Conservation (phyloP, 208 protist species). For the Trypanosoma grayi region DNA sequence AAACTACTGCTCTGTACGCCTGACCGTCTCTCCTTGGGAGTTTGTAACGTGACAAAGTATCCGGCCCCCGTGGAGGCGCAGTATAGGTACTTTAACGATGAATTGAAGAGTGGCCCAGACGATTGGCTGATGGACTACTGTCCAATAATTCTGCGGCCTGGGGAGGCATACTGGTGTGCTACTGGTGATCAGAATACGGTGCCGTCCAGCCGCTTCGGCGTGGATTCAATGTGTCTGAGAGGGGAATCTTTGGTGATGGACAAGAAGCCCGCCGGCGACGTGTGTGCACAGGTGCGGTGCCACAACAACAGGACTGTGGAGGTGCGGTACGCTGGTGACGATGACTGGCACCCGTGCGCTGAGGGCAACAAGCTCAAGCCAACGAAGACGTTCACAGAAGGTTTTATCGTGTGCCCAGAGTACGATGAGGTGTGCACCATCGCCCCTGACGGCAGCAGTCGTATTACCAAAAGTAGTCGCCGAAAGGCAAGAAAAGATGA, state of each 20-base stretch:
- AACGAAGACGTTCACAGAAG: neutral
- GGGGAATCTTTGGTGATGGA: neutral
- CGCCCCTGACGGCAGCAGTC: no score
- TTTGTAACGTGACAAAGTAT: neutral
- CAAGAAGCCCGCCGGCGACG: neutral
- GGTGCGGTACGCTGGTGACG: neutral
- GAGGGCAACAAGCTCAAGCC: neutral
- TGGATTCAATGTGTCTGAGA: neutral
- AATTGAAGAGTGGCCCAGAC: neutral
- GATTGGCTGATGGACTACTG: neutral
- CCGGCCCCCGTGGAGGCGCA: neutral
- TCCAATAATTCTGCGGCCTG: neutral
- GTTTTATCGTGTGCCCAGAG: neutral
- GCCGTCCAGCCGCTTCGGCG: neutral
- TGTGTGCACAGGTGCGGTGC: constrained; percentile 6
- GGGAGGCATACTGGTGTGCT: no score
- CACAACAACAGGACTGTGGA: neutral
- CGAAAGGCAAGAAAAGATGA: no score
- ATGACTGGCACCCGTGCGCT: neutral
- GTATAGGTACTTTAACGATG: constrained; percentile 2
- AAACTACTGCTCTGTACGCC: constrained; percentile 25
- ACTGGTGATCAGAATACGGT: neutral
- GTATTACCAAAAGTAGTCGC: no score
- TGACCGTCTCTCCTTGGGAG: constrained; percentile 25
- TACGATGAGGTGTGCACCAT: constrained; percentile 5